A percentile compares a stretch with the other conserved stretches of the same genome.
Evolutionary conservation across 2,329 filamentous ascomycete species (phyloP).

Genomic region (Sordariomycetes sp.): DNA sequence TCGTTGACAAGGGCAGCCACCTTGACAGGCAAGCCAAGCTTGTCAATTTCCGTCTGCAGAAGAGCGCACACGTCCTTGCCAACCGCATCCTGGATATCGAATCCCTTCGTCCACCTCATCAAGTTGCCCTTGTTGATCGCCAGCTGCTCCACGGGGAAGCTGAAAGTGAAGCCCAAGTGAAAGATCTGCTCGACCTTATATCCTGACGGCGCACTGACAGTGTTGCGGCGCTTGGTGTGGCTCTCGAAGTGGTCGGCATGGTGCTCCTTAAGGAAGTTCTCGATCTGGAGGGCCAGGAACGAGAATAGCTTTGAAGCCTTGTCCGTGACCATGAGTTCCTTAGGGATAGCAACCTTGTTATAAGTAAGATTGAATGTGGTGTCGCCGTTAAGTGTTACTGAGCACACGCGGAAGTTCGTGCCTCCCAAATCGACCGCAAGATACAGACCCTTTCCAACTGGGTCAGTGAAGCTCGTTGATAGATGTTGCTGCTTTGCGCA

Average conservation of each 20-base stretch:
- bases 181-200: conserved; percentile 71
- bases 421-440: conserved; percentile 96
- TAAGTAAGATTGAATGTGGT: conserved; percentile 90
- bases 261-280: conserved; percentile 76
- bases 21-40: conserved; percentile 75
- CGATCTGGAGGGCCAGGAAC: conserved; percentile 90
- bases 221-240: conserved; percentile 55
- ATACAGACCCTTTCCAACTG: conserved; percentile 95
- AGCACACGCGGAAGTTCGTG: conserved; percentile 97
- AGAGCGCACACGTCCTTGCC: conserved; percentile 91
- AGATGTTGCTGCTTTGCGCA: no score
- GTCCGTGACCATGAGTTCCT: conserved; percentile 81
- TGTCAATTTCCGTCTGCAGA: conserved; percentile 83
- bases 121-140: conserved; percentile 93
- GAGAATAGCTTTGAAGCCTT: conserved; percentile 80
- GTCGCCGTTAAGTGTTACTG: conserved; percentile 85
- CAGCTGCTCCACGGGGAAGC: conserved; percentile 88
- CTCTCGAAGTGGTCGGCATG: conserved; percentile 79
- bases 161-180: conserved; percentile 96
- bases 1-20: conserved; percentile 97
- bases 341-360: conserved; percentile 85
- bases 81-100: conserved; percentile 89
- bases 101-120: conserved; percentile 97
- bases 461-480: no score
- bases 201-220: conserved; percentile 47